Conservation (phyloP, 805 yeast genomes). For the Saccharomycopsis microspora region DNA sequence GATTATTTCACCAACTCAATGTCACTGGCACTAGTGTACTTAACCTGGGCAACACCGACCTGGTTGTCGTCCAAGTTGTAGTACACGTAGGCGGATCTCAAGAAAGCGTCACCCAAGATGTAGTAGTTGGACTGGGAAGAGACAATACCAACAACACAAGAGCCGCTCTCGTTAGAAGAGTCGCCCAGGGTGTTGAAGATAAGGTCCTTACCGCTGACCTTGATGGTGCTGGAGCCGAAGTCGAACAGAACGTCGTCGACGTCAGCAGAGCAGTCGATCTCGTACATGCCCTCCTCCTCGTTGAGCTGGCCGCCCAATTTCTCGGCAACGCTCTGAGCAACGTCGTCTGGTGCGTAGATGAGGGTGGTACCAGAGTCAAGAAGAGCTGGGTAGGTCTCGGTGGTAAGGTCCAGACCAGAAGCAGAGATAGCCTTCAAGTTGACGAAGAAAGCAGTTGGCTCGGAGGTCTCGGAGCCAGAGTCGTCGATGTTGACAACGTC, state of each 20-base stretch:
- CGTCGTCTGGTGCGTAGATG: conserved; percentile 29
- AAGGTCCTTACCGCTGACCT: conserved; percentile 34
- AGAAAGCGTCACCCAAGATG: conserved; percentile 45
- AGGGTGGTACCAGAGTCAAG: conserved; percentile 33
- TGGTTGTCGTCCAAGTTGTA: conserved; percentile 48
- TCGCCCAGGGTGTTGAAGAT: conserved; percentile 15
- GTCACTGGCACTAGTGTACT: conserved; percentile 17
- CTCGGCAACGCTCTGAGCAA: conserved; percentile 3
- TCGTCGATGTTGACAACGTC: conserved; percentile 37
- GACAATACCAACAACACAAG: conserved; percentile 6
- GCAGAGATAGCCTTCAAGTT: not conserved
- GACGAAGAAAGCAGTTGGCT: conserved; percentile 30
- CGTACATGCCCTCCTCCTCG: not conserved
- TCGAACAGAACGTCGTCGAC: conserved; percentile 30
- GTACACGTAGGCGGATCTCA: conserved; percentile 50
- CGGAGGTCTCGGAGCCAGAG: conserved; percentile 25
- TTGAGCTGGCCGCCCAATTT: conserved; percentile 1
- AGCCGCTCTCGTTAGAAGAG: not conserved
- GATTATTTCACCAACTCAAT: conserved; percentile 5
- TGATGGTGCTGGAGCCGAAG: conserved; percentile 47
- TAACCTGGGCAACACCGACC: conserved; percentile 45
- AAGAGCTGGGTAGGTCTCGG: conserved; percentile 26
- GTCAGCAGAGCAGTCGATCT: conserved; percentile 13
- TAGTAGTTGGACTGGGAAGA: conserved; percentile 14
- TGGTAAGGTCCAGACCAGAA: conserved; percentile 9